These are phyloP conservation scores for Candida parachauliodes DNA, from an alignment of 805 yeast species.

Conservation along the genomic window DNA sequence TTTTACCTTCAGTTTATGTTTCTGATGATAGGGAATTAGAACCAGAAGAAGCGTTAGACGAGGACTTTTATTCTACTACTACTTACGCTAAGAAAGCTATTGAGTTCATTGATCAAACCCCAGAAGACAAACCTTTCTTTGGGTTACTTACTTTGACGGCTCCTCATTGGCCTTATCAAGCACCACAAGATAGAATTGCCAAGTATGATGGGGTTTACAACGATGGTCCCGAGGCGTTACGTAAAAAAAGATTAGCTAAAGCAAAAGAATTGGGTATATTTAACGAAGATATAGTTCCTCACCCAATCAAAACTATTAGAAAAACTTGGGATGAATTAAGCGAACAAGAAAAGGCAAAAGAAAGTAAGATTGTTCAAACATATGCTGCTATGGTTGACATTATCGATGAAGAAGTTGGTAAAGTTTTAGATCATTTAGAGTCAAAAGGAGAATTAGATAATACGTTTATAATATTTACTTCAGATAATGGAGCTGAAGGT, in stretches of 20 bases:
- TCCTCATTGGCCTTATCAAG: conserved; percentile 68
- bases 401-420: conserved; percentile 50
- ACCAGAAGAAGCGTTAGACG: conserved; percentile 38
- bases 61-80: conserved; percentile 45
- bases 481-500: conserved; percentile 67
- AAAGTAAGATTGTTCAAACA: conserved; percentile 48
- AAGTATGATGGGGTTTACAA: conserved; percentile 48
- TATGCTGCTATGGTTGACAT: conserved; percentile 66
- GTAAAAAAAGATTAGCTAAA: conserved; percentile 34
- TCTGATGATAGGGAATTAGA: conserved; percentile 36
- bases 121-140: conserved; percentile 50
- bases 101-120: conserved; percentile 27
- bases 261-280: conserved; percentile 47
- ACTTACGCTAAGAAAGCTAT: conserved; percentile 43
- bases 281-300: conserved; percentile 42
- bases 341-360: conserved; percentile 31
- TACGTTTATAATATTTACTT: conserved; percentile 55
- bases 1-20: conserved; percentile 38
- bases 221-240: conserved; percentile 45
- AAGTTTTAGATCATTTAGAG: conserved; percentile 42
- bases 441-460: conserved; percentile 45
- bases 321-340: conserved; percentile 43
- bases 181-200: conserved; percentile 44
- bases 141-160: conserved; percentile 57
- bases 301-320: conserved; percentile 40